phyloP scores from a whole-genome alignment of 139 green algal species.

The Volvox africanus region DNA sequence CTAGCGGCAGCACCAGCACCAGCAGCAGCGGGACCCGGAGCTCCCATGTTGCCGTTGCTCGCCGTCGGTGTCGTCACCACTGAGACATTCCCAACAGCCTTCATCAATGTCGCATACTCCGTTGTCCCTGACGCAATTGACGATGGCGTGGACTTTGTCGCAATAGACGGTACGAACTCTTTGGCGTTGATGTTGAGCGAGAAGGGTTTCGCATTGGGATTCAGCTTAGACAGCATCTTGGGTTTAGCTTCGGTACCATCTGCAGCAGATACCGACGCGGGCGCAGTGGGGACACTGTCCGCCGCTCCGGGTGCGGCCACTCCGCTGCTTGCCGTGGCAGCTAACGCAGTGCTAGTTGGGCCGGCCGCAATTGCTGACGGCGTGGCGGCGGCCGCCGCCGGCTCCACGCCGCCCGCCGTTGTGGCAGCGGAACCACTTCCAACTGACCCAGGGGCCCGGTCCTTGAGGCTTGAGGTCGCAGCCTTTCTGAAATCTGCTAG shows the following conservation, averaged over 20 bases:
- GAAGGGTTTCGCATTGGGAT: conserved; percentile 76
- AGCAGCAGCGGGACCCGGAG: no score
- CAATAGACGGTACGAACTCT: conserved; percentile 63
- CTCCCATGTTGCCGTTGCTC: no score
- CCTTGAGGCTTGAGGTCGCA: conserved; percentile 24
- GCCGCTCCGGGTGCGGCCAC: not conserved
- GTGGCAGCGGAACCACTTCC: conserved; percentile 9
- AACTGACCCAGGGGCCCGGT: not conserved
- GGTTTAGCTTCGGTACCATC: not conserved
- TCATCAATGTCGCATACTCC: no score
- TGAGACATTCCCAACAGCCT: no score
- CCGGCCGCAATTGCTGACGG: not conserved
- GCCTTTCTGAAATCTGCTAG: conserved; percentile 40
- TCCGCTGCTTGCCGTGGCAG: conserved; percentile 2
- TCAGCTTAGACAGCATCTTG: conserved; percentile 59
- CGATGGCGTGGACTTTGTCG: not conserved
- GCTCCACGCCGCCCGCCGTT: not conserved
- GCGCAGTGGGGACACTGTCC: not conserved
- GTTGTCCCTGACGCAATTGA: no score
- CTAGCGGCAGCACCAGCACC: not conserved
- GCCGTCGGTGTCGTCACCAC: not conserved
- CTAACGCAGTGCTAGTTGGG: not conserved
- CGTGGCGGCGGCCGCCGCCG: conserved; percentile 17
- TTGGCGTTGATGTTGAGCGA: conserved; percentile 73
- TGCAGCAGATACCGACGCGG: not conserved